Percentiles rank a stretch among this genome's conserved stretches.
Conservation (phyloP, 441 rosid species). For the Jatropha podagrica region DNA sequence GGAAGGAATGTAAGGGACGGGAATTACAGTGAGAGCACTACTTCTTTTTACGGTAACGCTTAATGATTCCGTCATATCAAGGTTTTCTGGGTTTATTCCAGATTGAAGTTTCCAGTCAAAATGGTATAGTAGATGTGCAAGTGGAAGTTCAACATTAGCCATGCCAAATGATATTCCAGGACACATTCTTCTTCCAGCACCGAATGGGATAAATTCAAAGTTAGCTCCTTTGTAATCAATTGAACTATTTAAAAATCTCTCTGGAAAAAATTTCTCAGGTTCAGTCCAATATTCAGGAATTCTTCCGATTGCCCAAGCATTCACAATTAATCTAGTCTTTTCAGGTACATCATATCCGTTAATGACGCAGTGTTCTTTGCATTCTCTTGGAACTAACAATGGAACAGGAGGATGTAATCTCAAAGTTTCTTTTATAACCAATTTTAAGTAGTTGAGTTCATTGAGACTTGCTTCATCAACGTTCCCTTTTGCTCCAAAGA, state of each 20-base stretch:
- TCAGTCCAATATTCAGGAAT: constrained; percentile 34
- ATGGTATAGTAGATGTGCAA: constrained; percentile 30
- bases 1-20: constrained; percentile 6
- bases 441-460: constrained; percentile 33
- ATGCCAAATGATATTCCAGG: constrained; percentile 23
- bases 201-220: constrained; percentile 35
- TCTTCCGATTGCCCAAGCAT: constrained; percentile 30
- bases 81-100: constrained; percentile 1
- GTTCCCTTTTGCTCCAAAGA: constrained; percentile 9
- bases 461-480: constrained; percentile 24
- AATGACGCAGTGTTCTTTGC: constrained; percentile 24
- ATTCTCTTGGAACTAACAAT: constrained; percentile 35
- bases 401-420: constrained; percentile 36
- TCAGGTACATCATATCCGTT: constrained; percentile 24
- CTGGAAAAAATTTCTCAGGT: constrained; percentile 33
- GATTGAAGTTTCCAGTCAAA: constrained; percentile 31
- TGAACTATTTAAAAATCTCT: constrained; percentile 29
- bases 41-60: constrained; percentile 19
- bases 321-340: constrained; percentile 28
- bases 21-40: constrained; percentile 16
- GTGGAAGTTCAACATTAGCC: constrained; percentile 27
- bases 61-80: constrained; percentile 30
- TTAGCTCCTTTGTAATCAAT: constrained; percentile 30
- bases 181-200: constrained; percentile 37
- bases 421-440: constrained; percentile 37